These are phyloP conservation scores for Penstemon davidsonii DNA, from an alignment of 257 asterid genomes.

Conservation along the genomic window DNA sequence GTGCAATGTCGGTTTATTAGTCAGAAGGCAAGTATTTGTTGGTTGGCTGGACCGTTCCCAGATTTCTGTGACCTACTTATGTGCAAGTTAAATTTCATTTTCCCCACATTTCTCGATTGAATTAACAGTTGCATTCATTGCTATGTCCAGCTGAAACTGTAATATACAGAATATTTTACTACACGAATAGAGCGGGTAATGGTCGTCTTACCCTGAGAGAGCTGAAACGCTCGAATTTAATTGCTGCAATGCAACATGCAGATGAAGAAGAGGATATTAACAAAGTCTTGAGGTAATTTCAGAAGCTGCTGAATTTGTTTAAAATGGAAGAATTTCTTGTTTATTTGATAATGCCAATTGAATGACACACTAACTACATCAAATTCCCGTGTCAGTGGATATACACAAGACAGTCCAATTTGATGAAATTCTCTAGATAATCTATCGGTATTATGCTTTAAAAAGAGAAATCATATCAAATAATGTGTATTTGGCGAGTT, in stretches of 20 bases:
- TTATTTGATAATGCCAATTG: slow-evolving; percentile 14
- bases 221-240: slow-evolving; percentile 87
- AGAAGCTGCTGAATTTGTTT: slow-evolving; percentile 16
- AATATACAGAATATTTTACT: slow-evolving; percentile 93
- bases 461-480: not conserved
- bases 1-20: slow-evolving; percentile 28
- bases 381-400: slow-evolving; percentile 7
- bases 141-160: slow-evolving; percentile 96
- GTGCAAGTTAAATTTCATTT: slow-evolving; percentile 25
- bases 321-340: slow-evolving; percentile 11
- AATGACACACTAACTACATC: not conserved
- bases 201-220: slow-evolving; percentile 92
- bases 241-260: slow-evolving; percentile 96
- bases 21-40: slow-evolving; percentile 23
- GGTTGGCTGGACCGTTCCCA: slow-evolving; percentile 30
- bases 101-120: slow-evolving; percentile 27
- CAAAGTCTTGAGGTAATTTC: slow-evolving; percentile 85
- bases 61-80: slow-evolving; percentile 25
- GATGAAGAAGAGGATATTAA: slow-evolving; percentile 99
- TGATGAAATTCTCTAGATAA: slow-evolving; percentile 11
- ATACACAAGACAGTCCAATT: not conserved
- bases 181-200: slow-evolving; percentile 92
- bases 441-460: not conserved
- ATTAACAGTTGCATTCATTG: slow-evolving; percentile 46
- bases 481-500: slow-evolving; percentile 13